These are phyloP conservation scores for Aureobasidium vineae DNA, from an alignment of 2,329 filamentous ascomycete species.

Conservation along the genomic window DNA sequence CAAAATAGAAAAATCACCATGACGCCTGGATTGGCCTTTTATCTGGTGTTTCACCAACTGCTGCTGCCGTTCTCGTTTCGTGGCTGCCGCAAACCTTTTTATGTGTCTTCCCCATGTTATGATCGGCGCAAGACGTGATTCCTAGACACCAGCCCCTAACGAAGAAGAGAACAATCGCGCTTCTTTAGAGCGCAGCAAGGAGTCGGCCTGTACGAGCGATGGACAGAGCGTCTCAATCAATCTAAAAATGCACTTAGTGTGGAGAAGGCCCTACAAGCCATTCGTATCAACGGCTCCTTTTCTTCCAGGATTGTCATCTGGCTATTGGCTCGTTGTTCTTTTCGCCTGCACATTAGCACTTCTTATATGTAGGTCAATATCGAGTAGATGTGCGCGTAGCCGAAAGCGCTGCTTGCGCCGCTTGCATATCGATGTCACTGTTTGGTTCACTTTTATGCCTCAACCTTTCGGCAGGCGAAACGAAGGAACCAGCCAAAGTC, in stretches of 20 bases:
- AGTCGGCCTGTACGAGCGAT: constrained; percentile 8
- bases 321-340: constrained; percentile 1
- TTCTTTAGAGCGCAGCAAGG: constrained; percentile 19
- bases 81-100: constrained; percentile 8
- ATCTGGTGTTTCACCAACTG: constrained; percentile 1
- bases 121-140: not conserved
- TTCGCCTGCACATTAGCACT: constrained; percentile 10
- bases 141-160: not conserved
- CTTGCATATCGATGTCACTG: not conserved
- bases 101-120: not conserved
- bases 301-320: not conserved
- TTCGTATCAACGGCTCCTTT: constrained; percentile 24
- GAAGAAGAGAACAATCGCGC: constrained; percentile 6
- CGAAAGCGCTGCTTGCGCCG: constrained; percentile 12
- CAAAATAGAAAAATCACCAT: constrained; percentile 3
- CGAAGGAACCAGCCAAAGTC: not conserved
- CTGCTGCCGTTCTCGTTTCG: constrained; percentile 12
- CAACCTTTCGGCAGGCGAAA: not conserved
- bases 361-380: constrained; percentile 18
- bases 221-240: constrained; percentile 15
- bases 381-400: constrained; percentile 4
- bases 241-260: constrained; percentile 21
- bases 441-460: not conserved
- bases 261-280: constrained; percentile 9
- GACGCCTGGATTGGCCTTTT: constrained; percentile 17